These are phyloP conservation scores for Avena eriantha DNA, from an alignment of 176 grass and related monocot species.

Conservation along the genomic window DNA sequence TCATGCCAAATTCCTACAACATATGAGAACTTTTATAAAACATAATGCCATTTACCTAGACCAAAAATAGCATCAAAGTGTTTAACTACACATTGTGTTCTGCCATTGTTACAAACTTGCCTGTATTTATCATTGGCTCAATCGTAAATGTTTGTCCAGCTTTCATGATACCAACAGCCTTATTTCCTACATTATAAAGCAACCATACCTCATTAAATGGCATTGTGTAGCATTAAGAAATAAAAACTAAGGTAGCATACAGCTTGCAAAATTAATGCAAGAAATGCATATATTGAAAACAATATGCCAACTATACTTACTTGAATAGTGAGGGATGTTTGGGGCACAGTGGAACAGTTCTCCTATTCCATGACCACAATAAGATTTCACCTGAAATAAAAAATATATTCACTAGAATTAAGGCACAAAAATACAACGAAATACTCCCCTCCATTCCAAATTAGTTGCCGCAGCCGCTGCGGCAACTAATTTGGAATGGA, in stretches of 20 bases:
- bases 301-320: constrained; percentile 66
- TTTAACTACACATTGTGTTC: constrained; percentile 28
- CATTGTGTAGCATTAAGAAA: constrained; percentile 15
- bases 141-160: constrained; percentile 97
- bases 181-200: constrained; percentile 73
- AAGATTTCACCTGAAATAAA: constrained; percentile 88
- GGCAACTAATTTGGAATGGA: too few relatives aligned
- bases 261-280: constrained; percentile 19
- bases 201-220: constrained; percentile 25
- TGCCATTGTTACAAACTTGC: constrained; percentile 46
- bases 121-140: constrained; percentile 98
- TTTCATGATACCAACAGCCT: constrained; percentile 99
- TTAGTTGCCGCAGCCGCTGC: too few relatives aligned
- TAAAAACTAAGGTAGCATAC: not conserved
- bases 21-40: constrained; percentile 39
- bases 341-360: constrained; percentile 96
- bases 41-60: not conserved
- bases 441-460: not conserved
- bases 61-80: not conserved
- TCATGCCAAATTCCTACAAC: constrained; percentile 86
- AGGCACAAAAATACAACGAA: constrained; percentile 12
- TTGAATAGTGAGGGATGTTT: constrained; percentile 97
- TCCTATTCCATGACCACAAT: constrained; percentile 97
- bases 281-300: constrained; percentile 41
- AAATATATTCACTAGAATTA: constrained; percentile 14